Base-by-base conservation (phyloP, 306 rosid genomes). In the Acacia melanoxylon region DNA sequence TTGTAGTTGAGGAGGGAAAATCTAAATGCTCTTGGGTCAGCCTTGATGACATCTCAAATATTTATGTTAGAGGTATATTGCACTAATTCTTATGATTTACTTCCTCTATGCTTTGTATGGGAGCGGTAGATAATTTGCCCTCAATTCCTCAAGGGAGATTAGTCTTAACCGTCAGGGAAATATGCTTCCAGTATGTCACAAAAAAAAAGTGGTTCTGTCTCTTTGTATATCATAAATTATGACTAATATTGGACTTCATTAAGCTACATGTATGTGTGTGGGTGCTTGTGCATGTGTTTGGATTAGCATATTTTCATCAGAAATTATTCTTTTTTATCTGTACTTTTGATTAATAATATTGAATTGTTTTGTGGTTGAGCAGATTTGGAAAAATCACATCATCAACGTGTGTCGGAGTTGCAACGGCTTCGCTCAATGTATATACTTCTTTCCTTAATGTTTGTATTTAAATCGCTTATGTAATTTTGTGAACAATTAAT, bases 1-100 rank as follows among this genome's bases (percentile, higher is more conserved):
- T 95, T 76, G 99, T 95, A 77, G 99, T 92, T 31, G 99, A 95
- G 89, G 98, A 94, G 89, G 99, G 99, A 16, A 95, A 93, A 82
- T 91, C 97, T 45, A 95, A 95, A 86, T 95, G 99, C 81, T 93
- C 99, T 49, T 93, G 99, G 98, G 94, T 93, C 75, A 95, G 91
- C 90, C 96, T 95, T 84, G 99, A 95, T 81, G 97, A 93, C 85
- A 82, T 90, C 89, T 93, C 98, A 85, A 93, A 89, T 88, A 86
- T 87, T 86, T 86, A 91, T 74, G 92, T 91, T 62, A 85, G 94
- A 93, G 99, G 98, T 95, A 91, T 82, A n/a, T 65, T 45, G 63
- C 33, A 35, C 31, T 51, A 12, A 76, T 69, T 67, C 80, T 29
- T 76, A 48, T 74, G 48, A 45, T 74, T 68, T 19, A 58, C 77